phyloP scores from a whole-genome alignment of 148 eudicot species.

The Amaranthus hypochondriacus region DNA sequence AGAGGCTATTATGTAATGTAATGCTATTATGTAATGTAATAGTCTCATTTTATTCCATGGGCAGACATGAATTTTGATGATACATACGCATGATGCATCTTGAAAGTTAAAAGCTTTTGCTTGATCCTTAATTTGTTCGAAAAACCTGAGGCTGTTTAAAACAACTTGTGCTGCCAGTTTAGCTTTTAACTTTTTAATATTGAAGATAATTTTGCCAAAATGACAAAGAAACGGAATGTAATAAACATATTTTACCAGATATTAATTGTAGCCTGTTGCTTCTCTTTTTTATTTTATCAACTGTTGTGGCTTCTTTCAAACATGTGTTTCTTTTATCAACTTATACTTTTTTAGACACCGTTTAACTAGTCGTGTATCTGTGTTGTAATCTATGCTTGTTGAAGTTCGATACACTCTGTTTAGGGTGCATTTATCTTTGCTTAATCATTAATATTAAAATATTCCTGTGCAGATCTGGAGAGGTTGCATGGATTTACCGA shows the following conservation, averaged over 20 bases:
- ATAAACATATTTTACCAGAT: not conserved
- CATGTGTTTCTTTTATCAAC: not conserved
- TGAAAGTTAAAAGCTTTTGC: not conserved
- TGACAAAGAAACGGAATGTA: not conserved
- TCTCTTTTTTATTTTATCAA: not conserved
- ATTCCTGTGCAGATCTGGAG: slow-evolving; percentile 60
- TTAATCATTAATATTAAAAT: not conserved
- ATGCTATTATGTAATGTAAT: too few species aligned
- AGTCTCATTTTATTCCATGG: too few species aligned
- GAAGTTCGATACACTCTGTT: not conserved
- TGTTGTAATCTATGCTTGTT: not conserved
- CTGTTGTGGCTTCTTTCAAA: too few species aligned
- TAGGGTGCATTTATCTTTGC: not conserved
- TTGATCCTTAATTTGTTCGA: not conserved
- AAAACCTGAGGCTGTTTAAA: not conserved
- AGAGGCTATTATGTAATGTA: too few species aligned
- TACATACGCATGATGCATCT: not conserved
- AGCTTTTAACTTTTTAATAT: not conserved
- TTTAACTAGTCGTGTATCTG: not conserved
- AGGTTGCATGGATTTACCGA: slow-evolving; percentile 90
- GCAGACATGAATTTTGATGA: too few species aligned
- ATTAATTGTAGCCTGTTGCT: not conserved
- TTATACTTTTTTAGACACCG: not conserved
- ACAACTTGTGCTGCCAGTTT: not conserved
- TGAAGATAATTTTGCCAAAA: not conserved